Evolutionary conservation across 345 rosid species (phyloP).

Genomic region (Raphanus sativus): DNA sequence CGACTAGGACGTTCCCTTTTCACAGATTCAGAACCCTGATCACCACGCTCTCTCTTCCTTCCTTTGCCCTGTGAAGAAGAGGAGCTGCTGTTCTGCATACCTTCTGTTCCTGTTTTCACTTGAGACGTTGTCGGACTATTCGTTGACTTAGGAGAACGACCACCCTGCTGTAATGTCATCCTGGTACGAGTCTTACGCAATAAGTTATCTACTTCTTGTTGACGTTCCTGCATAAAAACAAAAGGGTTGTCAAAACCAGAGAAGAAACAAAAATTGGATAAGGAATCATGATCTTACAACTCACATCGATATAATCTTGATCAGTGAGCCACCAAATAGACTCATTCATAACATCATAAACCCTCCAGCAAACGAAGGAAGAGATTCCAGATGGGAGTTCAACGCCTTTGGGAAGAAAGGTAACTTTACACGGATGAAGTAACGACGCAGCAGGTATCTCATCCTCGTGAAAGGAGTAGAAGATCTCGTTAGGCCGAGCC

Average conservation of each 20-base stretch:
- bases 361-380: conserved; percentile 84
- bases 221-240: conserved; percentile 49
- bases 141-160: conserved; percentile 75
- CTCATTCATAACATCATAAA: conserved; percentile 69
- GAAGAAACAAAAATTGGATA: too few relatives aligned
- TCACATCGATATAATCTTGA: conserved; percentile 81
- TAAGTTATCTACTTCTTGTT: conserved; percentile 75
- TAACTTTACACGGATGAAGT: conserved; percentile 94
- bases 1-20: conserved; percentile 72
- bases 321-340: conserved; percentile 97
- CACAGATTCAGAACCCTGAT: conserved; percentile 66
- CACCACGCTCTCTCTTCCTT: conserved; percentile 85
- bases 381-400: conserved; percentile 74
- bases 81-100: conserved; percentile 61
- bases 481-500: conserved; percentile 89
- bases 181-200: conserved; percentile 60
- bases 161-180: conserved; percentile 74
- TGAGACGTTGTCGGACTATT: conserved; percentile 81
- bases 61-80: conserved; percentile 71
- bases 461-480: conserved; percentile 95
- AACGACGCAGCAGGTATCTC: conserved; percentile 81
- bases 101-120: conserved; percentile 65
- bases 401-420: conserved; percentile 80
- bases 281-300: conserved; percentile 28
- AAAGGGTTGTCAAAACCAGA: not conserved